These are phyloP conservation scores for Saccharomyces uvarum DNA, from an alignment of 1,139 yeast species.

Conservation along the genomic window DNA sequence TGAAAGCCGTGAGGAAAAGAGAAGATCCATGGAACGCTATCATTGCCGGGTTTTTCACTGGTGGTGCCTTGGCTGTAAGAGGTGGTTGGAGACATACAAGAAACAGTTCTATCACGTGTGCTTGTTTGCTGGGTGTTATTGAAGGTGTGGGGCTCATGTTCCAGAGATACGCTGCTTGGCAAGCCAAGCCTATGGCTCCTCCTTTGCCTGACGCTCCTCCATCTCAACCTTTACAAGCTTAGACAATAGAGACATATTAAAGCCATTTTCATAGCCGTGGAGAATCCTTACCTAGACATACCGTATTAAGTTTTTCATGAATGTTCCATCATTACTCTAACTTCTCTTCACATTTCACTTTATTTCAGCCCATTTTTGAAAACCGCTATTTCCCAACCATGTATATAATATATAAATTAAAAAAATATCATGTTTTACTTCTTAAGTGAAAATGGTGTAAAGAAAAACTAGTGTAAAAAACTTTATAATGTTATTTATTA, in stretches of 20 bases:
- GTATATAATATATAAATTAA: background rate
- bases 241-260: background rate
- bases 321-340: background rate
- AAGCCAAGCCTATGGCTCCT: conserved; percentile 76
- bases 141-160: conserved; percentile 98
- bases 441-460: background rate
- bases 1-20: conserved; percentile 90
- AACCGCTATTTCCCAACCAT: background rate
- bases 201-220: conserved; percentile 49
- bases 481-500: background rate
- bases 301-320: background rate
- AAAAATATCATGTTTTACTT: background rate
- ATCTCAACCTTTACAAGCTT: conserved; percentile 35
- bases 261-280: background rate
- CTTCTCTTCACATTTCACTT: background rate
- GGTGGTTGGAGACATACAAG: conserved; percentile 98
- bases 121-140: conserved; percentile 88
- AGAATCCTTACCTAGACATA: background rate
- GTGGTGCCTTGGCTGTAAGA: conserved; percentile 96
- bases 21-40: conserved; percentile 99
- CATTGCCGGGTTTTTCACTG: conserved; percentile 96
- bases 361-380: background rate
- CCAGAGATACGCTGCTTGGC: conserved; percentile 81
- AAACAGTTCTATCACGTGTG: conserved; percentile 96
- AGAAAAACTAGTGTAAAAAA: background rate